Percentiles rank a stretch among this genome's conserved stretches.
These are phyloP conservation scores for Leptographium radiaticola DNA, from an alignment of 2,329 filamentous ascomycete species.

Conservation along the genomic window DNA sequence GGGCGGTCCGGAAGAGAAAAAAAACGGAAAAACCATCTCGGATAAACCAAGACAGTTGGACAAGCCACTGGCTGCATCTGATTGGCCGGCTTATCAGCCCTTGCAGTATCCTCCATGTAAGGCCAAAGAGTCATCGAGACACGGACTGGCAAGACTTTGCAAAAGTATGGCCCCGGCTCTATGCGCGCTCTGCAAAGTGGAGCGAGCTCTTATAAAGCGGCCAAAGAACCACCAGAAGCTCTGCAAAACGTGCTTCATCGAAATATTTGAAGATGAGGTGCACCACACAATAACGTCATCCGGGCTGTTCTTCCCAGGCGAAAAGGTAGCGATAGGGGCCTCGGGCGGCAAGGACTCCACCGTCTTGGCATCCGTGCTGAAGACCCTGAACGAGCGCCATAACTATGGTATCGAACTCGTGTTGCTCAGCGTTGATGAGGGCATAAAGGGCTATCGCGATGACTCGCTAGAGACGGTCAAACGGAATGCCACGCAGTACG, in stretches of 20 bases:
- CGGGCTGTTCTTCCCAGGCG: slow-evolving; percentile 68
- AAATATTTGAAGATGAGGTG: slow-evolving; percentile 81
- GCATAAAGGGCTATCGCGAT: slow-evolving; percentile 92
- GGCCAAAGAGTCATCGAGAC: not conserved
- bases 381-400: slow-evolving; percentile 84
- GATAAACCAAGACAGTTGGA: not conserved
- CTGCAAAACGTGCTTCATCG: slow-evolving; percentile 78
- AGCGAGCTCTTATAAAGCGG: slow-evolving; percentile 77
- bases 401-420: slow-evolving; percentile 76
- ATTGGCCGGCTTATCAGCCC: not conserved
- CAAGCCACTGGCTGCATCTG: not conserved
- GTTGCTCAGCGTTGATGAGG: slow-evolving; percentile 87
- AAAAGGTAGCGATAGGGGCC: slow-evolving; percentile 85
- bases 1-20: slow-evolving; percentile 7
- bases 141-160: not conserved
- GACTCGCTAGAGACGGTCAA: slow-evolving; percentile 95
- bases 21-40: not conserved
- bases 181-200: slow-evolving; percentile 63
- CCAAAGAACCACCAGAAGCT: slow-evolving; percentile 93
- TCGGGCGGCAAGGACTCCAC: slow-evolving; percentile 97
- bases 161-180: slow-evolving; percentile 58
- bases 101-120: too few species aligned
- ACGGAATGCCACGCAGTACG: slow-evolving; percentile 80
- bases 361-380: slow-evolving; percentile 85
- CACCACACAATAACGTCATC: slow-evolving; percentile 82